These are phyloP conservation scores for Colletotrichum kahawae DNA, from an alignment of 2,329 filamentous ascomycete genomes.

Conservation along the genomic window DNA sequence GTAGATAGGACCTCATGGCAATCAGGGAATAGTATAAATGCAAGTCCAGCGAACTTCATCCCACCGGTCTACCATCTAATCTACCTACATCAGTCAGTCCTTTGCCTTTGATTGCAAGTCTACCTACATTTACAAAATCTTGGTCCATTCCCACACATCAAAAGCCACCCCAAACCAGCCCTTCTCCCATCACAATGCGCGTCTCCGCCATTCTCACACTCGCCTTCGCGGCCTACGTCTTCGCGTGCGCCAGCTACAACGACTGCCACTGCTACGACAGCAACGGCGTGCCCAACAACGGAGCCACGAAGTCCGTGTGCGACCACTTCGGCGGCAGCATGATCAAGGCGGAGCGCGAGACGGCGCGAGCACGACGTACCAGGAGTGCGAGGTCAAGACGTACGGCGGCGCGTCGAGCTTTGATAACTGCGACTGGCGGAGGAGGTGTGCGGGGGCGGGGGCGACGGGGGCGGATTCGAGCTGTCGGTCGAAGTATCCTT, in stretches of 20 bases:
- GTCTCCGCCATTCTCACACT: accelerated
- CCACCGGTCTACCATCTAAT: neutral
- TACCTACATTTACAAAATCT: accelerated
- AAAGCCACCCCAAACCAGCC: too few species aligned
- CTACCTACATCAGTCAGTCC: neutral
- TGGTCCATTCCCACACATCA: neutral
- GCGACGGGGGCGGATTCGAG: neutral
- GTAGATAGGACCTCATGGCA: accelerated
- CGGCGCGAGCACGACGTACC: neutral
- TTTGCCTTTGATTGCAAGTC: neutral
- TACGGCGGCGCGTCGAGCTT: neutral
- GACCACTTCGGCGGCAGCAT: neutral
- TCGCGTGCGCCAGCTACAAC: neutral
- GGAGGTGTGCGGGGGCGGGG: neutral
- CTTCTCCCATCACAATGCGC: neutral
- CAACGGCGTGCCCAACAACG: neutral
- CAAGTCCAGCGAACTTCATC: neutral
- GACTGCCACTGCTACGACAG: neutral
- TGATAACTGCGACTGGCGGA: neutral
- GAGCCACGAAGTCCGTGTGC: neutral
- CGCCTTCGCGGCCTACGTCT: neutral
- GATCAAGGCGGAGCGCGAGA: neutral
- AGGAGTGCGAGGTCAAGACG: neutral
- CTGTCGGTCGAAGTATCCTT: neutral
- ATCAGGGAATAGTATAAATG: neutral